A percentile compares a stretch with the other conserved stretches of the same genome.
Evolutionary conservation across 805 yeast genomes (phyloP).

Genomic region (Teunomyces kruisii): DNA sequence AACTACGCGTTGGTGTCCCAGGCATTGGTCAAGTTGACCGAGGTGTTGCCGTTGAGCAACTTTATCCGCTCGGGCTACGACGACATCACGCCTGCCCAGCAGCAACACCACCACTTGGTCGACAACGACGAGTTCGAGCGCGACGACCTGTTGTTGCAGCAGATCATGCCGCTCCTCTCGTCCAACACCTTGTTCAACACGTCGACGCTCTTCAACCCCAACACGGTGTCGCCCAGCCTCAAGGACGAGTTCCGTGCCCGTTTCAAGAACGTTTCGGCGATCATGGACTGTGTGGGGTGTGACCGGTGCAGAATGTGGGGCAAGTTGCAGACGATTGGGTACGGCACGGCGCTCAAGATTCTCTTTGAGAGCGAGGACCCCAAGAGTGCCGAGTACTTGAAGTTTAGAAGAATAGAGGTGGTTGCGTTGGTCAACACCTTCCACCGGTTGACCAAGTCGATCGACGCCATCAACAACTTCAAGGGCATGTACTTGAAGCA

Average conservation of each 20-base stretch:
- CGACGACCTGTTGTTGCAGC: constrained; percentile 29
- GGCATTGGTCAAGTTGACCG: constrained; percentile 63
- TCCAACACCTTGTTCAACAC: constrained; percentile 46
- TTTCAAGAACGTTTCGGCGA: constrained; percentile 84
- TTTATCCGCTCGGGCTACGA: constrained; percentile 25
- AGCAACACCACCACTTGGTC: constrained; percentile 43
- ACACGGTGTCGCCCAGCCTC: constrained; percentile 47
- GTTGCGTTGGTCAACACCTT: constrained; percentile 91
- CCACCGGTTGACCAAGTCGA: constrained; percentile 85
- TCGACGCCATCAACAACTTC: constrained; percentile 72
- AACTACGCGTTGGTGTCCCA: constrained; percentile 86
- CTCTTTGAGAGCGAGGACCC: constrained; percentile 72
- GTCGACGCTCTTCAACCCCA: constrained; percentile 45
- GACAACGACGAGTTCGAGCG: constrained; percentile 41
- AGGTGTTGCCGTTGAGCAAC: constrained; percentile 28
- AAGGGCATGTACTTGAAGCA: constrained; percentile 50
- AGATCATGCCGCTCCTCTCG: constrained; percentile 40
- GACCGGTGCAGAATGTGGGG: constrained; percentile 99
- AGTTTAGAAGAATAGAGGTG: constrained; percentile 74
- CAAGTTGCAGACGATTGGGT: constrained; percentile 93
- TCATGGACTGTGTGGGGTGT: constrained; percentile 99
- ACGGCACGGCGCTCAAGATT: constrained; percentile 92
- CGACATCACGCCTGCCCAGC: constrained; percentile 11
- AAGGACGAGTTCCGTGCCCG: constrained; percentile 85
- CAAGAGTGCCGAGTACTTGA: constrained; percentile 52